These are phyloP conservation scores for Darksidea phi DNA, from an alignment of 495 filamentous ascomycete species.

Conservation along the genomic window DNA sequence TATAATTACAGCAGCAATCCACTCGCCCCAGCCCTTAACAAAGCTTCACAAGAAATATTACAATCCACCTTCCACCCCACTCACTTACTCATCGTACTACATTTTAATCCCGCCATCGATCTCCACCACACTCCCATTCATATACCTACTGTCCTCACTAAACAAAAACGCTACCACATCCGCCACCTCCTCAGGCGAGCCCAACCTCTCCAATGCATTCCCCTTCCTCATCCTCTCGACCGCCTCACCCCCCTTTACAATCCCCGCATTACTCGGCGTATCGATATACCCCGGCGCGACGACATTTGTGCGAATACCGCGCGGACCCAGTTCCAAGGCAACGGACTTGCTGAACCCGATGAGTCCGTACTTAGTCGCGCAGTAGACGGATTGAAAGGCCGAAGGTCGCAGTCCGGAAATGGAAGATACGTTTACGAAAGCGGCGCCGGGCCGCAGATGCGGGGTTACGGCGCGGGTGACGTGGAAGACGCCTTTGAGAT, in stretches of 20 bases:
- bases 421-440: conserved; percentile 50
- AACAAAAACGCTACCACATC: conserved; percentile 56
- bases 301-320: conserved; percentile 55
- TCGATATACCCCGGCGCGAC: conserved; percentile 55
- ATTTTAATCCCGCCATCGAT: conserved; percentile 47
- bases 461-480: conserved; percentile 39
- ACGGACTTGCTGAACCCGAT: conserved; percentile 58
- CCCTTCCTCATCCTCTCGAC: conserved; percentile 37
- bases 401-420: conserved; percentile 46
- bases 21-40: no score
- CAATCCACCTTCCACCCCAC: no score
- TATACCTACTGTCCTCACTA: conserved; percentile 49
- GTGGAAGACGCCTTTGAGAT: conserved; percentile 41
- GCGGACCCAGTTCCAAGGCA: conserved; percentile 54
- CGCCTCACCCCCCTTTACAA: conserved; percentile 45
- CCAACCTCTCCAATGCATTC: conserved; percentile 52
- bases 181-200: conserved; percentile 54
- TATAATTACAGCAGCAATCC: no score
- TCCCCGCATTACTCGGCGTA: conserved; percentile 46
- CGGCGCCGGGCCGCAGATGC: conserved; percentile 27
- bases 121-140: conserved; percentile 57
- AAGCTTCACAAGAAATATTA: no score
- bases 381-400: conserved; percentile 49
- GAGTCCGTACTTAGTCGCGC: conserved; percentile 55
- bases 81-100: conserved; percentile 25